Evolutionary conservation across 1,139 yeast species (phyloP), one percentile per base, ranked within the genome.

Genomic region (Blastobotrys malaysiensis): DNA sequence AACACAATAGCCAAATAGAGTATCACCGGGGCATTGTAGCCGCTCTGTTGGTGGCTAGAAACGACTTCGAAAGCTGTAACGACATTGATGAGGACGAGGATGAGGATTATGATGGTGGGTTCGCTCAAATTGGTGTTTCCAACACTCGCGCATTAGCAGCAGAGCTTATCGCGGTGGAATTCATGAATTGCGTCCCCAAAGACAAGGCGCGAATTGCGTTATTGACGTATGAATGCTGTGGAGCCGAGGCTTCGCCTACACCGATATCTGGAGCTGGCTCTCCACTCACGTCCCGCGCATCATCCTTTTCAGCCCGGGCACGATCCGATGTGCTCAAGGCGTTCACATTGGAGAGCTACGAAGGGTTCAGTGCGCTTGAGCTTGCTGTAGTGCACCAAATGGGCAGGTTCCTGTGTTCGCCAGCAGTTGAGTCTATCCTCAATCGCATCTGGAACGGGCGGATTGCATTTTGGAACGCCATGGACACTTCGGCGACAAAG

Each of bases 391-490:
- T 63, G 18, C 62, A 63, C 27, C 62, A 58, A 18, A 68, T 69
- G 7, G 58, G 63, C 45, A 63, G 62, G 48, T 67, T 67, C 48
- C 56, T 67, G 16, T 54, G 65, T 16, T 60, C 70, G 1, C 62
- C 62, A 2, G 60, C 67, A 1, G 65, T 67, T 11, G 66, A 65
- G 52, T 56, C 65, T 9, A 58, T 67, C 7, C 54, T 68, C 27
- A 54, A 57, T n/a, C 59, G 67, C 6, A 64, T 69, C 16, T 69
- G 73, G 73, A 62, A 61, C 16, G 73, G 73, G 11, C 60, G 63
- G 11, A 67, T 69, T 47, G 69, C 69, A 49, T 68, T 66, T 49
- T 69, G 72, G 72, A 64, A 65, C 46, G 61, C 60, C 22, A 68
- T 69, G 43, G 60, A 64, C 26, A 56, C 62, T 1, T 57, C 59